Base-by-base conservation (phyloP, 345 rosid species). In the Salix koriyanagi region DNA sequence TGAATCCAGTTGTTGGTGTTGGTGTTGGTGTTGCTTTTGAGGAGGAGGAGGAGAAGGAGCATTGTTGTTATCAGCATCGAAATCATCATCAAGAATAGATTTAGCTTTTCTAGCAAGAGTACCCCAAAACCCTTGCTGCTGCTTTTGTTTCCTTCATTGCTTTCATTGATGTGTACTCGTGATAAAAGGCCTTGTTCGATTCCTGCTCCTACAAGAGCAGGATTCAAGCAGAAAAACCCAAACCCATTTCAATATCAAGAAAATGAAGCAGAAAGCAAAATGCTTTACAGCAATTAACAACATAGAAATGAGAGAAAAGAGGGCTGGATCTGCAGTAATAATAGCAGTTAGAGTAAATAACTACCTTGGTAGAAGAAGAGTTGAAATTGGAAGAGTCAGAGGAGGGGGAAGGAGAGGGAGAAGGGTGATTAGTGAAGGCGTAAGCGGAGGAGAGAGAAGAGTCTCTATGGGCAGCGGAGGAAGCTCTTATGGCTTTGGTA, bases 141-240 rank as follows among this genome's bases (percentile, higher is more conserved):
- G 62, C 75, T 91, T 91, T 91, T 21, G 89, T 81, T 80, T 90
- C 92, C 44, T 84, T 84, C 44, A 87, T 65, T 65, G 69, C 60
- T 10, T 67, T 75, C 76, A 70, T 77, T 2, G 95, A 87, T 6
- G 86, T 80, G 77, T 88, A 88, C 68, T 85, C 86, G 69, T 84
- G 69, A 37, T 37, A n/a, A n/a, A 9, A 32, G 80, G 71, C 73
- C 76, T 74, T 70, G 79, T 69, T 67, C 62, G 62, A n/a, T 58
- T 58, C 62, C 58, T 52, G n/a, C 28, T 88, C 90, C 92, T 90
- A 79, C 44, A 81, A n/a, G 2, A 18, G 82, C 65, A 18, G 16
- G 12, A 48, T 21, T 18, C 5, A n/a, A 54, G 19, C 69, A 54
- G 7, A 52, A 28, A 70, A 16, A 37, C 16, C 25, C 25, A 32